These are phyloP conservation scores for Cyberlindnera veronae DNA, from an alignment of 805 yeast genomes.

Conservation along the genomic window DNA sequence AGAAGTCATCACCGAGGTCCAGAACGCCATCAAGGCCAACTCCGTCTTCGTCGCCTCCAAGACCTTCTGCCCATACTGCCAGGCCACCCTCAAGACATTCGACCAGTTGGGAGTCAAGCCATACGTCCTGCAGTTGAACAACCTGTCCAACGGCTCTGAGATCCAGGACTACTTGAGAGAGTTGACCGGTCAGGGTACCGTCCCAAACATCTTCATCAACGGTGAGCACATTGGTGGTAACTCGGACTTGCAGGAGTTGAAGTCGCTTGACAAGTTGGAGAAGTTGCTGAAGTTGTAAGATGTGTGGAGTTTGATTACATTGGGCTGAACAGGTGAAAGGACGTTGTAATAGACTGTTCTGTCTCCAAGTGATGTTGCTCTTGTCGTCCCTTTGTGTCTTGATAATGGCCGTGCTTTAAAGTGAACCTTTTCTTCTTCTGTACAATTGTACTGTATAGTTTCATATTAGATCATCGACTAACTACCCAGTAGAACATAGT, in stretches of 20 bases:
- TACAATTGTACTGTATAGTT: no score
- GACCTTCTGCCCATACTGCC: conserved; percentile 67
- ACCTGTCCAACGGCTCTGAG: conserved; percentile 70
- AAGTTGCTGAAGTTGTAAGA: conserved; percentile 29
- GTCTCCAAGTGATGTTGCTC: no score
- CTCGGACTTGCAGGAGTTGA: conserved; percentile 77
- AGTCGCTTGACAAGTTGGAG: conserved; percentile 57
- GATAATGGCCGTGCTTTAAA: no score
- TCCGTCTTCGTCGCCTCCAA: conserved; percentile 80
- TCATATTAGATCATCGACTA: no score
- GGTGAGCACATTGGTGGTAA: conserved; percentile 97
- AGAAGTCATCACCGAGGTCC: conserved; percentile 54
- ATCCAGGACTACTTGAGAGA: conserved; percentile 75
- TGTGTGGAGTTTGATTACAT: no score
- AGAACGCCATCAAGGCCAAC: conserved; percentile 58
- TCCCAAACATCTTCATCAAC: conserved; percentile 85
- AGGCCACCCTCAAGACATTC: conserved; percentile 40
- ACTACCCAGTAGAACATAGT: no score
- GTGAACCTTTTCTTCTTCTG: no score
- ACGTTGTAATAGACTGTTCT: no score
- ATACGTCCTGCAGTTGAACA: conserved; percentile 40
- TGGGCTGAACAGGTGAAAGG: no score
- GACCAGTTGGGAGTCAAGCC: conserved; percentile 42
- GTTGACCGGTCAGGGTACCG: conserved; percentile 87
- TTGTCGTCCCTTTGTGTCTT: no score